Percentiles rank a stretch among this genome's conserved stretches.
Conservation (phyloP, 768 basidiomycete species). For the Cystofilobasidium bisporidii region DNA sequence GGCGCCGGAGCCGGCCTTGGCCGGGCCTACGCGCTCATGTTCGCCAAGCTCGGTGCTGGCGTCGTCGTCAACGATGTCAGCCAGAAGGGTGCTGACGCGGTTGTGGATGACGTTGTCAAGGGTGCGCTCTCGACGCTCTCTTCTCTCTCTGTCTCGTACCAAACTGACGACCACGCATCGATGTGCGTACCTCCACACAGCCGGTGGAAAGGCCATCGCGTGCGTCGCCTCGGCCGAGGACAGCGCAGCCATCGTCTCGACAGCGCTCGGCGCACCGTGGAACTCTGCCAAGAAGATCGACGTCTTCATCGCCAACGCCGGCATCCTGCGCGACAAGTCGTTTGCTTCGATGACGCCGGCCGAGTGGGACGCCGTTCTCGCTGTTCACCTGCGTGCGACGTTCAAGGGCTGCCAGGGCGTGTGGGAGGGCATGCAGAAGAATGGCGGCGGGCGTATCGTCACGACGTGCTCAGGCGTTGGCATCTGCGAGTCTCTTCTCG, state of each 20-base stretch:
- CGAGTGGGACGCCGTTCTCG: conserved; percentile 89
- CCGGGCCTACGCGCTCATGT: conserved; percentile 84
- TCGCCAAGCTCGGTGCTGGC: conserved; percentile 82
- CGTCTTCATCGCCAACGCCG: conserved; percentile 82
- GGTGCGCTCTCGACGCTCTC: conserved; percentile 44
- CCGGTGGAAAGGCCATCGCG: conserved; percentile 76
- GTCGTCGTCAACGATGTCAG: conserved; percentile 93
- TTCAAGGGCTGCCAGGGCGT: conserved; percentile 91
- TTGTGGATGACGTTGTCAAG: conserved; percentile 76
- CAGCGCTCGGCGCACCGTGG: conserved; percentile 66
- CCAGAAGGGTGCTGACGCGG: conserved; percentile 68
- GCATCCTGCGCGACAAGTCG: conserved; percentile 85
- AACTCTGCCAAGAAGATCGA: conserved; percentile 57
- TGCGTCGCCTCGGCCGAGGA: conserved; percentile 84
- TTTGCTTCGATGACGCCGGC: conserved; percentile 78
- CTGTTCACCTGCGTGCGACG: conserved; percentile 79
- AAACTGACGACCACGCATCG: no score
- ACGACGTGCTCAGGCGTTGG: conserved; percentile 90
- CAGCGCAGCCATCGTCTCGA: conserved; percentile 77
- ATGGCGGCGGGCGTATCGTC: conserved; percentile 89
- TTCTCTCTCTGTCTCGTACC: not conserved
- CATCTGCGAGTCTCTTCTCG: conserved; percentile 56
- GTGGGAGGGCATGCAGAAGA: conserved; percentile 94
- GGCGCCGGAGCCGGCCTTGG: conserved; percentile 93
- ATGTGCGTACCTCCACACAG: conserved; percentile 42